Base-by-base conservation (phyloP, 1,139 yeast species). In the Sugiyamaella pinicola region DNA sequence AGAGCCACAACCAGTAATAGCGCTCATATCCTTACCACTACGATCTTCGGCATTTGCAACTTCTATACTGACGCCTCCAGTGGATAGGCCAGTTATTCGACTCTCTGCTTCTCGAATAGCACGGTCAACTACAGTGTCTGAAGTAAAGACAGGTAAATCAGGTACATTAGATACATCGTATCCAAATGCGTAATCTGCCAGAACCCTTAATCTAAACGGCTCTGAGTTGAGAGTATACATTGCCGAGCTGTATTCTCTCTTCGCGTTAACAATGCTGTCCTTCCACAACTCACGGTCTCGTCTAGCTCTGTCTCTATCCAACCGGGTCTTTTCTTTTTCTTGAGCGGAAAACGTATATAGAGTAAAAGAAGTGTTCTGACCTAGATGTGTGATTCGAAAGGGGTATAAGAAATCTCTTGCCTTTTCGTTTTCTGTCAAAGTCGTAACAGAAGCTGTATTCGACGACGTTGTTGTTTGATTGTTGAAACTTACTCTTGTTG, bases 261-360 rank as follows among this genome's bases (percentile, higher is more conserved):
- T 82, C 13, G 90, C 85, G 10, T 70, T 69, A 37, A 77, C 72
- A 34, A 87, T 76, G 3, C 79, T 72, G 1, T 73, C 69, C 3
- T 82, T 69, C 96, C 96, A 89, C 5, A 72, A 71, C 8, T 72
- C 75, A 47, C 88, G 73, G 39, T 83, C 90, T 13, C 75, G 72
- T 31, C 35, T 17, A 2, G 38, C 47, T 15, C 18, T 42, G 26
- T 38, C 42, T 21, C 42, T 21, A 22, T 18, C 42, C 18, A 38
- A 22, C 22, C 42, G 17, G 3, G 39, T 17, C 29, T 18, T 38
- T 19, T 38, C 42, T 9, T 38, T 38, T 9, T 42, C 47, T 4
- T 28, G 47, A 26, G 74, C 75, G 0, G 81, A 73, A 17, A 78
- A 74, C 0, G 88, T 75, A 41, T 77, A 79, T 59, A 88, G 78